Conservation (phyloP, 2,329 filamentous ascomycete genomes). For the Colletotrichum nymphaeae region DNA sequence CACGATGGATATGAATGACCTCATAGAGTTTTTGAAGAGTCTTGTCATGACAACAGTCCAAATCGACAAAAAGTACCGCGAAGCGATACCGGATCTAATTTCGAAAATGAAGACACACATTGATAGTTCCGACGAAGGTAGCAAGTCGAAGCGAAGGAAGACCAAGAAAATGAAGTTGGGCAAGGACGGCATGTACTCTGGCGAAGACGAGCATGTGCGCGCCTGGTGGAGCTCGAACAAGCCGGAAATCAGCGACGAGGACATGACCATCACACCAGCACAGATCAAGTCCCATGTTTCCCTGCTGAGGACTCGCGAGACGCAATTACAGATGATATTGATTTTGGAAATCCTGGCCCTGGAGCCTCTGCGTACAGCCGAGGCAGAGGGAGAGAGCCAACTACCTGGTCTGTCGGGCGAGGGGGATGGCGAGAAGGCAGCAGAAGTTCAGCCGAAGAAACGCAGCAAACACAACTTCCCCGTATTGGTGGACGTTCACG, state of each 20-base stretch:
- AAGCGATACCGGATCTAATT: slow-evolving; percentile 73
- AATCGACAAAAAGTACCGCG: slow-evolving; percentile 84
- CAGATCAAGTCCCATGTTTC: slow-evolving; percentile 73
- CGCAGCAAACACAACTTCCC: slow-evolving; percentile 72
- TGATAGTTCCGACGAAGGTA: slow-evolving; percentile 64
- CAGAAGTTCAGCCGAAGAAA: slow-evolving; percentile 60
- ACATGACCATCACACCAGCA: slow-evolving; percentile 57
- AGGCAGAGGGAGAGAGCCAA: slow-evolving; percentile 56
- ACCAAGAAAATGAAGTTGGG: slow-evolving; percentile 74
- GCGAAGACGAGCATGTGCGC: slow-evolving; percentile 72
- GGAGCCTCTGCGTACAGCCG: slow-evolving; percentile 62
- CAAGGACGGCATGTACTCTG: slow-evolving; percentile 75
- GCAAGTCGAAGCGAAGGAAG: slow-evolving; percentile 59
- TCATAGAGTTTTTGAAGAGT: slow-evolving; percentile 76
- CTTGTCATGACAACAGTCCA: slow-evolving; percentile 74
- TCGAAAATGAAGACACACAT: slow-evolving; percentile 65
- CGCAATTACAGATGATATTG: slow-evolving; percentile 83
- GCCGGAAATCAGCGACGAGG: slow-evolving; percentile 58
- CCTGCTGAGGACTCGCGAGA: slow-evolving; percentile 78
- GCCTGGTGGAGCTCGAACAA: slow-evolving; percentile 77
- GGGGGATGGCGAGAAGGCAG: slow-evolving; percentile 44
- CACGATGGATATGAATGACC: slow-evolving; percentile 69
- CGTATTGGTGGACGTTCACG: slow-evolving; percentile 76
- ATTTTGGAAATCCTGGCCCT: slow-evolving; percentile 82
- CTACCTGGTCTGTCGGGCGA: slow-evolving; percentile 58